Evolutionary conservation across 2,329 filamentous ascomycete species (phyloP), one percentile per base, ranked within the genome.

Genomic region (Penicillium oxalicum): DNA sequence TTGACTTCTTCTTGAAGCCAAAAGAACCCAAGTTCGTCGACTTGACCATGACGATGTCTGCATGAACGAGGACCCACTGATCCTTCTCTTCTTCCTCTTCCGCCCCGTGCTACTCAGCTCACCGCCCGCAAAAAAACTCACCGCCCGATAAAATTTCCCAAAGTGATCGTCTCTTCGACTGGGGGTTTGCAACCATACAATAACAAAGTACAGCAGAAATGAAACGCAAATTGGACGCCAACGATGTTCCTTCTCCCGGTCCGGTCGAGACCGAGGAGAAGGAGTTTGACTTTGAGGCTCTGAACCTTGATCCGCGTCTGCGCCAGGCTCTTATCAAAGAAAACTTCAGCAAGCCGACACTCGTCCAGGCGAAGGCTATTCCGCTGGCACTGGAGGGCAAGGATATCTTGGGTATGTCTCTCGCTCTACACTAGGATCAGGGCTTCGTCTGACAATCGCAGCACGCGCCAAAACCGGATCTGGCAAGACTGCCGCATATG

Each of bases 401-500:
- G 63, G 90, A 97, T 76, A 83, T 98, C 41, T 76, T 97, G 35
- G 76, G 76, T 79, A 64, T 45, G 65, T 46, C 28, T 11, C 11
- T 4, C 5, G 2, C 9, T 7, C n/a, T 25, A 2, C 1, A 6
- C 18, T 1, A 9, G 3, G n/a, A 7, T 32, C 4, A 29, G 26
- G 4, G 4, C n/a, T 33, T 7, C 12, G 18, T n/a, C 59, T 68
- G 38, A 68, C 45, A 37, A 39, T 37, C 51, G 38, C 52, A 78
- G 91, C 90, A 47, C 90, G 91, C 64, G 89, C 91, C 34, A 94
- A 91, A 70, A 97, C 93, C 4, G 93, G 93, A 9, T 95, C 91
- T 4, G 93, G 93, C 58, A 98, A 98, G 77, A 98, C 93, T 9
- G 89, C 89, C n/a, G 91, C 93, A 43, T 97, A 97, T 66, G 75